These are phyloP conservation scores for Mimosa bimucronata DNA, from an alignment of 306 rosid species.

Conservation along the genomic window DNA sequence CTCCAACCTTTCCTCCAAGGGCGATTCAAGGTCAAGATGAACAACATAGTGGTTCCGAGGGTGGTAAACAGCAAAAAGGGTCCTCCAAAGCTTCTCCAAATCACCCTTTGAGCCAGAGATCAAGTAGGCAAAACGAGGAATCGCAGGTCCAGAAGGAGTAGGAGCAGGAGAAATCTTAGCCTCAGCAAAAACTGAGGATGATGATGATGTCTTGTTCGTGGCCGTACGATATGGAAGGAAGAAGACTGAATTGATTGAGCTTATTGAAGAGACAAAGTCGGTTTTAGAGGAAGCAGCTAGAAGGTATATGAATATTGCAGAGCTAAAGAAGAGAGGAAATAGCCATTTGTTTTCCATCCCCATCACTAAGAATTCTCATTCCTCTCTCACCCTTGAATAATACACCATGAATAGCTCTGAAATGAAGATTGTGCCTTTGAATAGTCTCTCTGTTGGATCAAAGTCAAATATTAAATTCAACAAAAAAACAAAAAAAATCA, in stretches of 20 bases:
- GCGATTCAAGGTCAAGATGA: constrained; percentile 88
- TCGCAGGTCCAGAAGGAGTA: constrained; percentile 40
- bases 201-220: constrained; percentile 45
- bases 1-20: constrained; percentile 75
- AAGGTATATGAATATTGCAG: constrained; percentile 63
- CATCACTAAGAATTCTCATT: constrained; percentile 51
- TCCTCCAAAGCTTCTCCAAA: constrained; percentile 90
- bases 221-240: constrained; percentile 59
- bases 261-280: constrained; percentile 67
- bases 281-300: constrained; percentile 72
- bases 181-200: constrained; percentile 47
- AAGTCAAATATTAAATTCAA: constrained; percentile 42
- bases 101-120: constrained; percentile 95
- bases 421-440: constrained; percentile 13
- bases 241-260: constrained; percentile 71
- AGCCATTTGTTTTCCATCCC: constrained; percentile 91
- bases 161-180: constrained; percentile 44
- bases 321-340: constrained; percentile 63
- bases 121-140: constrained; percentile 86
- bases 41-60: constrained; percentile 85
- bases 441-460: constrained; percentile 50
- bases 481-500: background rate
- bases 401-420: constrained; percentile 33
- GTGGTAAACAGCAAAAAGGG: constrained; percentile 85
- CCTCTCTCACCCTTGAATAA: constrained; percentile 26